Percentiles rank a stretch among this genome's conserved stretches.
Evolutionary conservation across 345 rosid genomes (phyloP).

Genomic region (Rubroshorea leprosula): DNA sequence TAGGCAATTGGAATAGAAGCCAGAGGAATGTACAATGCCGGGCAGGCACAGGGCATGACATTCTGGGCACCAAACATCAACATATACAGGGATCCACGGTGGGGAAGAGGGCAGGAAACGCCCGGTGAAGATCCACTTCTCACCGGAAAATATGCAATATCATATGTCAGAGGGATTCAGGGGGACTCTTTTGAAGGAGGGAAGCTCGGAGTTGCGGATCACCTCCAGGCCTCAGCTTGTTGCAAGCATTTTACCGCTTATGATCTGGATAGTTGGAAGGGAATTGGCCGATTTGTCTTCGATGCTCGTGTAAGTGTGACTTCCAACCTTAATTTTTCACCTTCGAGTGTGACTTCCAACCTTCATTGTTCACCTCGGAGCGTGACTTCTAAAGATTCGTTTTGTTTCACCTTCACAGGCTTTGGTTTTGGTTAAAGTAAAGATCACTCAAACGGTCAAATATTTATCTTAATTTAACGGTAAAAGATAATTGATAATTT

Average conservation of each 20-base stretch:
- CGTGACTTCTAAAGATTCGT: no score
- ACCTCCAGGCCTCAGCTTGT: constrained; percentile 67
- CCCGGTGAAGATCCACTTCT: constrained; percentile 85
- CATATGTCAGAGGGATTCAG: constrained; percentile 77
- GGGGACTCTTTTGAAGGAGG: constrained; percentile 50
- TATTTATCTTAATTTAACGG: no score
- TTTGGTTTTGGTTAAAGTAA: no score
- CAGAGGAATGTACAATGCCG: constrained; percentile 58
- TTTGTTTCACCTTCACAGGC: no score
- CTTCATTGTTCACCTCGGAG: no score
- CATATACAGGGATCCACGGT: constrained; percentile 78
- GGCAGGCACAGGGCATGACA: constrained; percentile 66
- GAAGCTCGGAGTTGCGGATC: constrained; percentile 29
- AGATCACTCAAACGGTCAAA: no score
- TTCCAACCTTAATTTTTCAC: no score
- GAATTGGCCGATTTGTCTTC: constrained; percentile 53
- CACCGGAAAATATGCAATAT: constrained; percentile 53
- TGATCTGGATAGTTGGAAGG: constrained; percentile 86
- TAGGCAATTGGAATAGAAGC: constrained; percentile 65
- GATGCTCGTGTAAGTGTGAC: constrained; percentile 16
- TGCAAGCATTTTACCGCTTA: constrained; percentile 94
- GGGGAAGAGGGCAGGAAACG: constrained; percentile 93
- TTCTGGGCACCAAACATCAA: constrained; percentile 84
- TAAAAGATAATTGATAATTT: no score
- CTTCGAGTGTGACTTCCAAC: no score